Percentiles rank a stretch among this genome's conserved stretches.
These are phyloP conservation scores for Fusarium sp. DNA, from an alignment of 2,329 filamentous ascomycete species.

Conservation along the genomic window DNA sequence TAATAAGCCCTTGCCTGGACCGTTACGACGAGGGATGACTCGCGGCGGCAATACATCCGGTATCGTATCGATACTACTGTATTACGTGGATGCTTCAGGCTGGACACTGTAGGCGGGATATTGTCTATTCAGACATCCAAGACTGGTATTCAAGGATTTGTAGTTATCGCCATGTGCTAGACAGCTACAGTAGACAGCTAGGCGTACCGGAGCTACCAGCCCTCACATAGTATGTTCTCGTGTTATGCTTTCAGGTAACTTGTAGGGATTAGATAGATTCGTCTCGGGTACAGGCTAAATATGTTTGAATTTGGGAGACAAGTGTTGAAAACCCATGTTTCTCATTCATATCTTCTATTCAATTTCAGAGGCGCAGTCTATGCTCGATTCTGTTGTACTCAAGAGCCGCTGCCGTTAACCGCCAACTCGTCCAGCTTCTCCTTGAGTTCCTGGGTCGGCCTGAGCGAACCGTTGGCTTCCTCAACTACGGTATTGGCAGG, in stretches of 20 bases:
- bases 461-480: slow-evolving; percentile 30
- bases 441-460: slow-evolving; percentile 23
- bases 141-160: background rate
- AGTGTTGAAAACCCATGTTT: slow-evolving; percentile 9
- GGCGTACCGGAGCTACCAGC: background rate
- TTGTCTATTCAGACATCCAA: too few relatives aligned
- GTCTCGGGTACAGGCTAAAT: slow-evolving; percentile 15
- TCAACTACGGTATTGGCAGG: slow-evolving; percentile 19
- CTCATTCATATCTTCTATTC: slow-evolving; percentile 15
- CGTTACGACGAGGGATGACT: slow-evolving; percentile 9
- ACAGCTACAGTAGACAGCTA: too few relatives aligned
- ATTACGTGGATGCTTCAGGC: slow-evolving; percentile 5
- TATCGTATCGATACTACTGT: slow-evolving; percentile 21
- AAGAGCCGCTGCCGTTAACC: slow-evolving; percentile 33
- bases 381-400: slow-evolving; percentile 13
- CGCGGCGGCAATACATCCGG: background rate
- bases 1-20: slow-evolving; percentile 14
- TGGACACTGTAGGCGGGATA: too few relatives aligned
- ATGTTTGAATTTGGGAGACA: slow-evolving; percentile 7
- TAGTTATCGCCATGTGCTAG: background rate
- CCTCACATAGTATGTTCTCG: background rate
- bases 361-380: slow-evolving; percentile 1
- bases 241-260: background rate
- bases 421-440: slow-evolving; percentile 38
- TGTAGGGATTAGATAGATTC: slow-evolving; percentile 2